Base-by-base conservation (phyloP, 2,329 filamentous ascomycete genomes). In the Cyanodermella asteris region DNA sequence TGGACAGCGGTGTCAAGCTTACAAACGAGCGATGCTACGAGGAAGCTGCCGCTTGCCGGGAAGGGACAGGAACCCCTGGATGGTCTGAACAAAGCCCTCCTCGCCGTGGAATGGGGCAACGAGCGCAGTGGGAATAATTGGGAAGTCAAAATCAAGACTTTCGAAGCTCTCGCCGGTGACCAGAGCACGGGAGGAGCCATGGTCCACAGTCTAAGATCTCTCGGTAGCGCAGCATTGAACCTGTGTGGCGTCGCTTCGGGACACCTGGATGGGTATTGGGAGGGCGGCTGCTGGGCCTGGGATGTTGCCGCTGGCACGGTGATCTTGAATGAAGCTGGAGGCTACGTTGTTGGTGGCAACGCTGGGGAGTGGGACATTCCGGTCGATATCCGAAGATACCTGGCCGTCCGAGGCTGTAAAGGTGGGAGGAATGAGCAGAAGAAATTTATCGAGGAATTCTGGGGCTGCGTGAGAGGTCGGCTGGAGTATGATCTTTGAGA, bases 201-300 rank as follows among this genome's bases (percentile, higher is more conserved):
- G 63, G 64, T 69, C 23, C 64, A 69, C 34, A 56, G 57, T 2
- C 48, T 69, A 28, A 46, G 66, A 7, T 57, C 51, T 13, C 43
- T 67, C 29, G 65, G 66, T 1, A 58, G 51, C 6, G 65, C 64
- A n/a, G 65, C 64, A 8, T 40, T 72, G 36, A 70, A 70, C 38
- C 42, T 69, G 9, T 71, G 66, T 37, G 53, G 45, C 5, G 63
- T 71, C 14, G 66, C 65, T 4, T 49, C 51, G 18, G 65, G 65
- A 1, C 47, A 49, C 13, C 29, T 69, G 25, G 65, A 72, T 44
- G 37, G 63, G n/a, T 70, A 69, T 31, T 72, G 66, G 65, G 66
- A 71, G 37, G 63, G 59, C 3, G 66, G 66, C 1, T 68, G 62
- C 37, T 71, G 64, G 64, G 62, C 62, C 6, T 71, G 65, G 65